These are phyloP conservation scores for Malassezia obtusa DNA, from an alignment of 1,284 basidiomycete species.

Conservation along the genomic window DNA sequence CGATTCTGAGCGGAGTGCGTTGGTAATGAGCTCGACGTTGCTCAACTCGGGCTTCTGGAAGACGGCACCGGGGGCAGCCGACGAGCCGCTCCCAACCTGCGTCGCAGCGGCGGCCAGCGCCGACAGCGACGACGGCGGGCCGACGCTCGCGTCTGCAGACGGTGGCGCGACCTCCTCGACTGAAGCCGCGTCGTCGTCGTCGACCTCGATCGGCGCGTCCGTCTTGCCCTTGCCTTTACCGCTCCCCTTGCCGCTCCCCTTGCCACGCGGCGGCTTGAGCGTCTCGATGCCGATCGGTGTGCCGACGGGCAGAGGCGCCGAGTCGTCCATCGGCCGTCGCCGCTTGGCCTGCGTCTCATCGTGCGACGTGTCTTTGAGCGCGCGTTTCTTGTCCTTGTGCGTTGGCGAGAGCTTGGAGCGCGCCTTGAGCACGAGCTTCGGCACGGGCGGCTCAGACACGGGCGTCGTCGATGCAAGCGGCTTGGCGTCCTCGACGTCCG, in stretches of 20 bases:
- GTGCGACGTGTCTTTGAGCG: conserved; percentile 15
- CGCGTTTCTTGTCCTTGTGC: conserved; percentile 21
- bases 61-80: conserved; percentile 13
- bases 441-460: background rate
- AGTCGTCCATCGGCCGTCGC: background rate
- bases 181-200: background rate
- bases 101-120: conserved; percentile 9
- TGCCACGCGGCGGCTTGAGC: background rate
- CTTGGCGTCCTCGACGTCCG: conserved; percentile 17
- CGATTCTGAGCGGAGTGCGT: conserved; percentile 32
- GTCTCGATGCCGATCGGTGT: conserved; percentile 44
- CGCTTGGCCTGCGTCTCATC: conserved; percentile 13
- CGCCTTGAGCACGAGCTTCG: conserved; percentile 15
- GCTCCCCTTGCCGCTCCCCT: background rate
- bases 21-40: conserved; percentile 39
- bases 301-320: conserved; percentile 30
- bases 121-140: background rate
- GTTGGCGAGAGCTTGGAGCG: conserved; percentile 3
- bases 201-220: background rate
- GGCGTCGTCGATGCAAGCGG: background rate
- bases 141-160: background rate
- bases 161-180: background rate
- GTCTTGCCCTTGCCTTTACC: background rate
- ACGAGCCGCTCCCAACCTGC: background rate
- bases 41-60: conserved; percentile 39